Conservation (phyloP, 495 filamentous ascomycete genomes). For the Penicillium steckii region DNA sequence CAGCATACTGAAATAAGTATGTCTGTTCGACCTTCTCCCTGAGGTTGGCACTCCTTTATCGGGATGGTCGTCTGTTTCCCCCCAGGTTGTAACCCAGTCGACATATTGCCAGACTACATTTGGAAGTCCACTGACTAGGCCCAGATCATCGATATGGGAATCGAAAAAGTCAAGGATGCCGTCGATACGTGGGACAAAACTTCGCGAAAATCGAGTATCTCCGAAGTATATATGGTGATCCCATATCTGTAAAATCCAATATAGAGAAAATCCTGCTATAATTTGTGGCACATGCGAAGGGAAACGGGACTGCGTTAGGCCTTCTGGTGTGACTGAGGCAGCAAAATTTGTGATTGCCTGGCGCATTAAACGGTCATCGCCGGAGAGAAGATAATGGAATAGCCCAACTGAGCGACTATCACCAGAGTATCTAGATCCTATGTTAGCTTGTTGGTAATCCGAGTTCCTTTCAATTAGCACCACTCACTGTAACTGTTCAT, state of each 20-base stretch:
- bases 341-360: slow-evolving; percentile 37
- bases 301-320: slow-evolving; percentile 36
- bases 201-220: slow-evolving; percentile 24
- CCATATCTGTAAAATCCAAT: slow-evolving; percentile 37
- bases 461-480: not conserved
- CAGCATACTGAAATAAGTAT: slow-evolving; percentile 39
- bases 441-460: not conserved
- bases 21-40: slow-evolving; percentile 23
- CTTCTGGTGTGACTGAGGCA: slow-evolving; percentile 27
- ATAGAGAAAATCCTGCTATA: slow-evolving; percentile 36
- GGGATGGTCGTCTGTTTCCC: slow-evolving; percentile 30
- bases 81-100: slow-evolving; percentile 41
- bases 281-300: slow-evolving; percentile 35
- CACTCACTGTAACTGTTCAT: slow-evolving; percentile 40
- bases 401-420: slow-evolving; percentile 32
- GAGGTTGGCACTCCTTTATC: slow-evolving; percentile 39
- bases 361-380: slow-evolving; percentile 38
- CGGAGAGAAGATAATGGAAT: slow-evolving; percentile 38
- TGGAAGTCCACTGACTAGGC: slow-evolving; percentile 30
- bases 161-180: slow-evolving; percentile 39
- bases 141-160: slow-evolving; percentile 25
- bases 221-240: slow-evolving; percentile 38
- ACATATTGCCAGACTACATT: slow-evolving; percentile 38
- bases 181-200: slow-evolving; percentile 34
- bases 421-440: slow-evolving; percentile 21